phyloP scores from a whole-genome alignment of 306 rosid genomes.

The Lithocarpus polystachyus region DNA sequence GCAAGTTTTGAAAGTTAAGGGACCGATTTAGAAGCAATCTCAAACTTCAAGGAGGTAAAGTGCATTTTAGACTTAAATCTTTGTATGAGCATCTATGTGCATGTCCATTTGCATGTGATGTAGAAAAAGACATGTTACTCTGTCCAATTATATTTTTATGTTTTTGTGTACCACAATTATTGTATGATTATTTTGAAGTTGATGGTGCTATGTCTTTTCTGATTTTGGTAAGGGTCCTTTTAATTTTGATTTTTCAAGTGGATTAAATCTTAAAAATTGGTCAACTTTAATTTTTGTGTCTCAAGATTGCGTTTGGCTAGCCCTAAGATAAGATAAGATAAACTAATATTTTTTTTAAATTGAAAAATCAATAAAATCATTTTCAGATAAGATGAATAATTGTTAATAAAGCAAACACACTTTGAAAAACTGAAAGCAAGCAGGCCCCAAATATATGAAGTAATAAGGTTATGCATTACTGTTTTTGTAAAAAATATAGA shows the following conservation, averaged over 20 bases:
- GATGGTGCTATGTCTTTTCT: not conserved
- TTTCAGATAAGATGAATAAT: not conserved
- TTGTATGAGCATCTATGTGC: not conserved
- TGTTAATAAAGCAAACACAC: not conserved
- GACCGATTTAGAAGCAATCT: too few relatives aligned
- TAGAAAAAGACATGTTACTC: not conserved
- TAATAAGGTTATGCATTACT: too few relatives aligned
- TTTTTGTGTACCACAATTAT: not conserved
- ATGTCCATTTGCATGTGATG: not conserved
- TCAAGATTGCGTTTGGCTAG: not conserved
- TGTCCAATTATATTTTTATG: not conserved
- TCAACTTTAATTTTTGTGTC: not conserved
- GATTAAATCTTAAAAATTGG: not conserved
- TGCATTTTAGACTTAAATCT: too few relatives aligned
- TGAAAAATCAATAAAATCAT: not conserved
- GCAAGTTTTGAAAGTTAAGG: too few relatives aligned
- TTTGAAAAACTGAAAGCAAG: too few relatives aligned
- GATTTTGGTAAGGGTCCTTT: not conserved
- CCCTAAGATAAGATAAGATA: conserved; percentile 1
- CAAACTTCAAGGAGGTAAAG: too few relatives aligned
- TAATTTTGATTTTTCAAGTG: not conserved
- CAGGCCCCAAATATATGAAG: too few relatives aligned
- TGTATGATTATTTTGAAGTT: not conserved
- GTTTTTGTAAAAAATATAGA: not conserved
- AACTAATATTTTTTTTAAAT: not conserved